Conservation (phyloP, 257 asterid genomes). For the Asclepias syriaca region DNA sequence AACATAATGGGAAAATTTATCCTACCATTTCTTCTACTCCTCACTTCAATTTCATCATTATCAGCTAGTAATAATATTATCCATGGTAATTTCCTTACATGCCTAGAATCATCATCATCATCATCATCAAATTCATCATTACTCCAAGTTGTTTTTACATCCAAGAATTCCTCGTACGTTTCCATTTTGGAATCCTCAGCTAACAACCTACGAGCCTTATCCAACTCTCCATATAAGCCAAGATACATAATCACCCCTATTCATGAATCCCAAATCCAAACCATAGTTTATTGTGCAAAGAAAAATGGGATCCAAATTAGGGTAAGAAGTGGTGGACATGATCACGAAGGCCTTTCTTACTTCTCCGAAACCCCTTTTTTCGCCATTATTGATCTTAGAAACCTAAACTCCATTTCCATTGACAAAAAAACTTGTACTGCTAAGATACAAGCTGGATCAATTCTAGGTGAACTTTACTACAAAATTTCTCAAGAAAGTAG, state of each 20-base stretch:
- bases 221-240: neutral
- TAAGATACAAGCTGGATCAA: constrained; percentile 38
- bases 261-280: constrained; percentile 5
- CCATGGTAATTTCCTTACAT: neutral
- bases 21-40: neutral
- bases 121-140: neutral
- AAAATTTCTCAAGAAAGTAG: constrained; percentile 11
- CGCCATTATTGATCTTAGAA: constrained; percentile 31
- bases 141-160: neutral
- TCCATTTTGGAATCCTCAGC: neutral
- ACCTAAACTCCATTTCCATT: constrained; percentile 19
- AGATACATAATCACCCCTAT: constrained; percentile 4
- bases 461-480: constrained; percentile 32
- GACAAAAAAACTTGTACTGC: constrained; percentile 18
- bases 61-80: neutral
- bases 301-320: constrained; percentile 17
- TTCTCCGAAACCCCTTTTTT: constrained; percentile 25
- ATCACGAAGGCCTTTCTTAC: constrained; percentile 47
- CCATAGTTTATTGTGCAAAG: neutral
- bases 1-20: neutral
- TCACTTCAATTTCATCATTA: neutral
- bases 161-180: neutral
- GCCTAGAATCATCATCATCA: neutral
- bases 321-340: constrained; percentile 46
- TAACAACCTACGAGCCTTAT: neutral